Conservation (phyloP, 768 basidiomycete species). For the Leccinum aurantiacum region DNA sequence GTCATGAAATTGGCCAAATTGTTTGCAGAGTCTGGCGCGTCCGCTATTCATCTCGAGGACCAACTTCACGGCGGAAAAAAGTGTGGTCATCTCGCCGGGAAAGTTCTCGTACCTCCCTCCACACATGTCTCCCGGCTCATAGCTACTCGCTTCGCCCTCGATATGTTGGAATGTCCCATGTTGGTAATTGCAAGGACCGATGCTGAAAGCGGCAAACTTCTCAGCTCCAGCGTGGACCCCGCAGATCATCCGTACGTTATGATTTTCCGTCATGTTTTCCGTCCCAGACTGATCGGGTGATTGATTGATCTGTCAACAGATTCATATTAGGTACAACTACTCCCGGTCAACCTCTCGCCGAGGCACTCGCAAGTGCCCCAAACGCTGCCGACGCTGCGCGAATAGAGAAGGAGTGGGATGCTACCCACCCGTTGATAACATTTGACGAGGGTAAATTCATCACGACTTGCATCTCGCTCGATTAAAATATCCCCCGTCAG, state of each 20-base stretch:
- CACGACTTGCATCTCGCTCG: conserved; percentile 45
- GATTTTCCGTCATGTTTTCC: conserved; percentile 12
- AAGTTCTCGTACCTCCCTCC: conserved; percentile 88
- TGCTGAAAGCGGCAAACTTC: conserved; percentile 80
- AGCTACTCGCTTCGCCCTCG: conserved; percentile 86
- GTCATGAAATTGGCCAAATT: conserved; percentile 94
- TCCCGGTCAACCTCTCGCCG: conserved; percentile 54
- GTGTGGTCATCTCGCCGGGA: conserved; percentile 90
- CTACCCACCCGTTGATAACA: conserved; percentile 66
- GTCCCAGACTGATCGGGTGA: conserved; percentile 8
- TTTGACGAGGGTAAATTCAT: conserved; percentile 72
- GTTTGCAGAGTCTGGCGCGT: conserved; percentile 92
- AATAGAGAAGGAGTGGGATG: conserved; percentile 77
- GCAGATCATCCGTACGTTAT: conserved; percentile 63
- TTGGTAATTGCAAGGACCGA: conserved; percentile 91
- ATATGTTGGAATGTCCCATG: conserved; percentile 86
- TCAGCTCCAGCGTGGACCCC: conserved; percentile 81
- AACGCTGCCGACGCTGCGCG: conserved; percentile 67
- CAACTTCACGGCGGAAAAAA: conserved; percentile 95
- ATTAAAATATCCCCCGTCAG: conserved; percentile 13
- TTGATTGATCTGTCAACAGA: conserved; percentile 33
- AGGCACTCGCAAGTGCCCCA: conserved; percentile 65
- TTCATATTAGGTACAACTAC: conserved; percentile 66
- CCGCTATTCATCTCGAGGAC: conserved; percentile 91
- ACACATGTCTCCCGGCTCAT: conserved; percentile 84